Evolutionary conservation across 768 basidiomycete species (phyloP), one percentile per base, ranked within the genome.

Genomic region (Pleurotus tuber-regium): DNA sequence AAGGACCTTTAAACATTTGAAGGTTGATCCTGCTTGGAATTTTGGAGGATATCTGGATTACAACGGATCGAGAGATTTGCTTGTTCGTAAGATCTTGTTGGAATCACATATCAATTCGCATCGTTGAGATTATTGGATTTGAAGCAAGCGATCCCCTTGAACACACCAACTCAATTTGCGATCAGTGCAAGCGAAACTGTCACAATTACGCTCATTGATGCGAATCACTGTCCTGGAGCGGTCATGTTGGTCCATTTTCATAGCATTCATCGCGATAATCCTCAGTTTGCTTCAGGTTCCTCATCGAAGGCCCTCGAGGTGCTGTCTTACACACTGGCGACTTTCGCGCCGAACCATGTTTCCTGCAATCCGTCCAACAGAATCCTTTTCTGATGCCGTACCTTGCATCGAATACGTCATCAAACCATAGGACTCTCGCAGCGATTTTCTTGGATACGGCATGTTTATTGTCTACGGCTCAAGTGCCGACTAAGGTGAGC

Each of bases 201-300:
- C 8, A 83, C 76, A 0, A 76, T 97, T 51, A 95, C 92, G 0
- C 75, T 89, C 8, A 66, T 97, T 6, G 90, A 95, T 60, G 95
- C 95, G 0, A 97, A 97, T 61, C 95, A 98, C 64, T 97, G 94
- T 63, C 95, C 92, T 9, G 95, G 95, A 0, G 87, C 93, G 0
- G 86, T 92, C 35, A 96, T 98, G 94, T 93, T 60, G 23, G 83
- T 68, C 3, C 24, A 35, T 9, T 25, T 6, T 29, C 0, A 4
- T 23, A 4, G 28, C 18, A 21, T 33, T 36, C 38, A 18, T 14
- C 26, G 40, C 18, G 2, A 38, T 12, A 30, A 24, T 18, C 12
- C 39, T 36, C 28, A 41, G 19, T 44, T 42, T 49, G 39, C 24
- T 51, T 14, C 56, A 96, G 93, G 88, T 96, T 89, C 61, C 76